Conservation (phyloP, 306 rosid species). For the Sphenostylis stenocarpa region DNA sequence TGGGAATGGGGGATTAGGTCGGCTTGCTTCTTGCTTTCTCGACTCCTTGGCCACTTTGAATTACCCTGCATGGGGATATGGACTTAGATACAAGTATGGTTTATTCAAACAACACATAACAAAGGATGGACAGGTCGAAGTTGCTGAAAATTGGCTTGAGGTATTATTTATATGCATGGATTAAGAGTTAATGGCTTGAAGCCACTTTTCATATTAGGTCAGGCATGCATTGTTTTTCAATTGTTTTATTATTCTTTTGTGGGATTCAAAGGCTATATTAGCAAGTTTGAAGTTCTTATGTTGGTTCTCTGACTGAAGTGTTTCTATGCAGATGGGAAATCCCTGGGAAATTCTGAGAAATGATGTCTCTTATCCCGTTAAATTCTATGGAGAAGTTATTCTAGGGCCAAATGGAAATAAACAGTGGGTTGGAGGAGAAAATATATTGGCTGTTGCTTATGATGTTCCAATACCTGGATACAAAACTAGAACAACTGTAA, state of each 20-base stretch:
- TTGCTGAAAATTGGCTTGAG: slow-evolving; percentile 98
- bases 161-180: slow-evolving; percentile 38
- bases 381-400: slow-evolving; percentile 72
- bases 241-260: not conserved
- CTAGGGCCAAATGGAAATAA: slow-evolving; percentile 63
- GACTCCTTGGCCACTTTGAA: slow-evolving; percentile 95
- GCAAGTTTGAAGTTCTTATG: slow-evolving; percentile 20
- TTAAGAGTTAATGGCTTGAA: not conserved
- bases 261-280: not conserved
- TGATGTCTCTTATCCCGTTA: slow-evolving; percentile 78
- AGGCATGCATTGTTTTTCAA: slow-evolving; percentile 14
- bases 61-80: slow-evolving; percentile 99
- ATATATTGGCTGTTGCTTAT: slow-evolving; percentile 77
- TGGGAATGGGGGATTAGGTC: slow-evolving; percentile 95
- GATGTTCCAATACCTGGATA: slow-evolving; percentile 99
- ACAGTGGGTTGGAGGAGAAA: slow-evolving; percentile 93
- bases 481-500: slow-evolving; percentile 77
- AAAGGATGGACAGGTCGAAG: slow-evolving; percentile 89
- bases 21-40: slow-evolving; percentile 95
- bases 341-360: slow-evolving; percentile 92
- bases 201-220: slow-evolving; percentile 18
- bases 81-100: slow-evolving; percentile 91
- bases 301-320: slow-evolving; percentile 9
- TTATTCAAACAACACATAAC: slow-evolving; percentile 85
- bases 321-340: slow-evolving; percentile 74